A percentile compares a stretch with the other conserved stretches of the same genome.
These are phyloP conservation scores for Lycium ferocissimum DNA, from an alignment of 257 asterid species.

Conservation along the genomic window DNA sequence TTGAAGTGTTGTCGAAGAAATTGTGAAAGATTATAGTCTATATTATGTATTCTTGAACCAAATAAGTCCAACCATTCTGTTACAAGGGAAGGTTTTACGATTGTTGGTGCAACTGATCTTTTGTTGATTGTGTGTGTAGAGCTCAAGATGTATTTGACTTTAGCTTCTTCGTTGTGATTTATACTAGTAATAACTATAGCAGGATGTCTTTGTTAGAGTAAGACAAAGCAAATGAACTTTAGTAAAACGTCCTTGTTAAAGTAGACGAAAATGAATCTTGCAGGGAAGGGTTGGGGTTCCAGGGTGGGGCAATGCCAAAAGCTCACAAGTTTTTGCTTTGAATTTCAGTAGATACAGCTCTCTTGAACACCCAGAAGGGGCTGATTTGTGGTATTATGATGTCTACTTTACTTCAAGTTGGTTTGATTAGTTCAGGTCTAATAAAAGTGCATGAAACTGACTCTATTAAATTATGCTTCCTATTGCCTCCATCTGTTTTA, in stretches of 20 bases:
- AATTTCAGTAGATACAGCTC: background rate
- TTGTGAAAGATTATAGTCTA: background rate
- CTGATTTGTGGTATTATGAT: background rate
- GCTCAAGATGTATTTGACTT: background rate
- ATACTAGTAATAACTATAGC: background rate
- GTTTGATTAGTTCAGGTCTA: slow-evolving; percentile 20
- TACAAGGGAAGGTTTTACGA: background rate
- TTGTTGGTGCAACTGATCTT: background rate
- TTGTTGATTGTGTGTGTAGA: background rate
- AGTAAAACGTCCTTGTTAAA: background rate
- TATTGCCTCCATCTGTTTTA: background rate
- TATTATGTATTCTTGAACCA: slow-evolving; percentile 4
- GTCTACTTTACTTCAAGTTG: background rate
- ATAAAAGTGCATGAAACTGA: background rate
- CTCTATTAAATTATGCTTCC: background rate
- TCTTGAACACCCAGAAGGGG: background rate
- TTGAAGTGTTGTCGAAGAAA: background rate
- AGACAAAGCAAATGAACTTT: background rate
- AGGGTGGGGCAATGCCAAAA: background rate
- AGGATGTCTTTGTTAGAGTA: background rate
- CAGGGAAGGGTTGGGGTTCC: background rate
- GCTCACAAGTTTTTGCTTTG: background rate
- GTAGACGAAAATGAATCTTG: background rate
- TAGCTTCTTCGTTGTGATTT: background rate
- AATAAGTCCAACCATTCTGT: slow-evolving; percentile 6